Evolutionary conservation across 306 rosid species (phyloP).

Genomic region (Corylus avellana): DNA sequence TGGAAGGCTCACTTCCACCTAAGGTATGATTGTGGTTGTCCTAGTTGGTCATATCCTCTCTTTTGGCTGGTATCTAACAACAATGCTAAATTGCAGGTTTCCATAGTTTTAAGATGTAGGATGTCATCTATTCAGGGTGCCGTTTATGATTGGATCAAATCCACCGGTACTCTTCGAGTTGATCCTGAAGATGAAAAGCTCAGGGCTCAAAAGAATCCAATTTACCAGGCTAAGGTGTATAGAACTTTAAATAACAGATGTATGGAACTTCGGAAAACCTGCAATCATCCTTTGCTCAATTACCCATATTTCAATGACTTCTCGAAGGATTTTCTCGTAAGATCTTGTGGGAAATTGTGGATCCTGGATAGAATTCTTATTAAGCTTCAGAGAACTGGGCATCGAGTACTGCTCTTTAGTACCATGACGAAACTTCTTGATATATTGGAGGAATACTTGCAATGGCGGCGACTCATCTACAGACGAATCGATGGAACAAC

Average conservation of each 20-base stretch:
- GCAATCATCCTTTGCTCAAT: constrained; percentile 94
- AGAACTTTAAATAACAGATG: constrained; percentile 91
- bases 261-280: constrained; percentile 96
- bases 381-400: constrained; percentile 94
- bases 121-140: constrained; percentile 97
- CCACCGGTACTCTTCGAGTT: constrained; percentile 94
- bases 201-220: constrained; percentile 69
- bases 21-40: constrained; percentile 59
- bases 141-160: constrained; percentile 91
- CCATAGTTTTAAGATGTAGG: constrained; percentile 78
- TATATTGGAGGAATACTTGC: constrained; percentile 90
- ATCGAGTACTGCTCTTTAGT: constrained; percentile 92
- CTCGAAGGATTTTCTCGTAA: constrained; percentile 68
- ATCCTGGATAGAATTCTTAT: constrained; percentile 89
- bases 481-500: constrained; percentile 98
- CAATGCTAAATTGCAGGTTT: constrained; percentile 65
- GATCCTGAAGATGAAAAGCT: constrained; percentile 86
- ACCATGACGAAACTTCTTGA: constrained; percentile 98
- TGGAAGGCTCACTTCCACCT: constrained; percentile 95
- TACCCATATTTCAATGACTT: constrained; percentile 69
- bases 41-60: constrained; percentile 19
- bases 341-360: constrained; percentile 96
- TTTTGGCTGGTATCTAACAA: constrained; percentile 30
- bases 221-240: constrained; percentile 73
- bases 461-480: constrained; percentile 80